Percentiles rank a stretch among this genome's conserved stretches.
phyloP scores from a whole-genome alignment of 805 yeast genomes.

The Cyberlindnera galapagoensis region DNA sequence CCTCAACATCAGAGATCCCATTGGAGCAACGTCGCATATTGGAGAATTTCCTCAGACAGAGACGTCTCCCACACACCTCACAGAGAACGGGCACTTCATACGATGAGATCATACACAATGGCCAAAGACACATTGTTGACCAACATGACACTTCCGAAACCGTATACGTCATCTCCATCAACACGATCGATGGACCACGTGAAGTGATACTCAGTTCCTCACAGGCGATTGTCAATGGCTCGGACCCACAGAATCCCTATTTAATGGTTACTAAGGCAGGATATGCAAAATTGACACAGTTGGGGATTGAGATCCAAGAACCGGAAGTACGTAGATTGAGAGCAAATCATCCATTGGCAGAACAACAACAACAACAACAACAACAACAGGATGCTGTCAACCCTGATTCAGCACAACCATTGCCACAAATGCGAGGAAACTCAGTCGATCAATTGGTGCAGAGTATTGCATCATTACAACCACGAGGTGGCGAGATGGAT shows the following conservation, averaged over 20 bases:
- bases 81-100: slow-evolving; percentile 15
- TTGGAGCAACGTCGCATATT: background rate
- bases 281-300: slow-evolving; percentile 14
- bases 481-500: no score
- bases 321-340: slow-evolving; percentile 14
- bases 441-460: no score
- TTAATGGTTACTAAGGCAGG: slow-evolving; percentile 25
- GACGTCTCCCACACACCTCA: slow-evolving; percentile 9
- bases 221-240: slow-evolving; percentile 21
- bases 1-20: background rate
- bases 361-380: no score
- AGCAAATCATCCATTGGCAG: no score
- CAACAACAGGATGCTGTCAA: no score
- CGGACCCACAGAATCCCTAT: slow-evolving; percentile 20
- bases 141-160: slow-evolving; percentile 8
- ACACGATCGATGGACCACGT: slow-evolving; percentile 11
- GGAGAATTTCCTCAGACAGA: slow-evolving; percentile 4
- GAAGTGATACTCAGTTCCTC: slow-evolving; percentile 19
- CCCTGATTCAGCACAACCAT: no score
- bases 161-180: slow-evolving; percentile 11
- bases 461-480: no score
- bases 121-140: slow-evolving; percentile 19
- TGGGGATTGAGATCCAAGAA: slow-evolving; percentile 14
- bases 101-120: slow-evolving; percentile 11
- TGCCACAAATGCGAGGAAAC: no score